Evolutionary conservation across 2,329 filamentous ascomycete genomes (phyloP).

Genomic region (Pseudocercospora vitis): DNA sequence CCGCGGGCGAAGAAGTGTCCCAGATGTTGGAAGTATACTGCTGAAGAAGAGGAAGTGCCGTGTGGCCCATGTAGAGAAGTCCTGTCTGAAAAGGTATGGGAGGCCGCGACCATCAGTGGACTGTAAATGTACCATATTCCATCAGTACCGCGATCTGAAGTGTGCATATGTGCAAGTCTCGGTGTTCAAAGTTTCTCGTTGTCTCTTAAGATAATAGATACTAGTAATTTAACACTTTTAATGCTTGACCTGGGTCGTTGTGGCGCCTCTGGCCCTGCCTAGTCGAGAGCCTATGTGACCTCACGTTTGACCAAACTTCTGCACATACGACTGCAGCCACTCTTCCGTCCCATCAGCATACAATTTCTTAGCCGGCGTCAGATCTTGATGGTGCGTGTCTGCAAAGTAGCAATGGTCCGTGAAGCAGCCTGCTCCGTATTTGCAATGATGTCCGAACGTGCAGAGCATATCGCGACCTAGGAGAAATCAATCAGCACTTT

Average conservation of each 20-base stretch:
- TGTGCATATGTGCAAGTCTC: too few species aligned
- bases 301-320: slow-evolving; percentile 17
- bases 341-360: slow-evolving; percentile 36
- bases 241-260: not conserved
- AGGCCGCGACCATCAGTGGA: too few species aligned
- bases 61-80: slow-evolving; percentile 73
- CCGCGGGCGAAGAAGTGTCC: slow-evolving; percentile 69
- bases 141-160: too few species aligned
- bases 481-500: too few species aligned
- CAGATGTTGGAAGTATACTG: slow-evolving; percentile 84
- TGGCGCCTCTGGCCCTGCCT: not conserved
- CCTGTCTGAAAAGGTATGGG: slow-evolving; percentile 43
- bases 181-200: not conserved
- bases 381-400: slow-evolving; percentile 38
- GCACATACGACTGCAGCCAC: slow-evolving; percentile 30
- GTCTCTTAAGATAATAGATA: not conserved
- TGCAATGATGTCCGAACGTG: slow-evolving; percentile 46
- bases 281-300: not conserved
- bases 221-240: not conserved
- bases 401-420: slow-evolving; percentile 43
- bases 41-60: slow-evolving; percentile 61
- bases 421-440: slow-evolving; percentile 38
- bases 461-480: slow-evolving; percentile 22
- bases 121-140: too few species aligned
- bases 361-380: slow-evolving; percentile 31